phyloP scores from a whole-genome alignment of 2,329 filamentous ascomycete species.

The Aspergillus proliferans region DNA sequence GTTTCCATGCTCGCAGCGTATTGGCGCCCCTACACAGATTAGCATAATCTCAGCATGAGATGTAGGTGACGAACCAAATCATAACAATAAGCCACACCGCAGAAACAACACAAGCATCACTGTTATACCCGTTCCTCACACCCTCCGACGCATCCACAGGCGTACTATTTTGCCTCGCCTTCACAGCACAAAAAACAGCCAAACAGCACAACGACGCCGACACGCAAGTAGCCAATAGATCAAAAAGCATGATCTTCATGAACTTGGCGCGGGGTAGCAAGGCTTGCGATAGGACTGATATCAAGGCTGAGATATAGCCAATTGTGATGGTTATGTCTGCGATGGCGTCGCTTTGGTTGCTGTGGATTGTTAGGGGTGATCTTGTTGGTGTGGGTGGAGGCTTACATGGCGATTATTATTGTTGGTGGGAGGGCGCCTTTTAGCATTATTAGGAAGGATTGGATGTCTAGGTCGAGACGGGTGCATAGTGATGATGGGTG shows the following conservation, averaged over 20 bases:
- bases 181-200: constrained; percentile 58
- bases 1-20: constrained; percentile 56
- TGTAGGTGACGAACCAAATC: constrained; percentile 48
- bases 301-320: constrained; percentile 59
- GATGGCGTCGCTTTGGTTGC: constrained; percentile 50
- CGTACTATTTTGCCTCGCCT: constrained; percentile 56
- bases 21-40: constrained; percentile 45
- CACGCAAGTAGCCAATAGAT: constrained; percentile 50
- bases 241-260: constrained; percentile 61
- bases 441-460: constrained; percentile 24
- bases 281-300: constrained; percentile 56
- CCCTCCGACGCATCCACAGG: constrained; percentile 28
- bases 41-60: not conserved
- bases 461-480: constrained; percentile 20
- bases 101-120: constrained; percentile 62
- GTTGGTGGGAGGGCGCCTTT: constrained; percentile 53
- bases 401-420: constrained; percentile 53
- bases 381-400: constrained; percentile 20
- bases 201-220: constrained; percentile 57
- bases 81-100: constrained; percentile 64
- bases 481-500: constrained; percentile 16
- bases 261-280: constrained; percentile 67
- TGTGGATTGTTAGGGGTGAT: constrained; percentile 6
- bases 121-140: constrained; percentile 50
- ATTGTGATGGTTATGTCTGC: constrained; percentile 33